Evolutionary conservation across 1,284 basidiomycete species (phyloP).

Genomic region (Volvariella surrecta): DNA sequence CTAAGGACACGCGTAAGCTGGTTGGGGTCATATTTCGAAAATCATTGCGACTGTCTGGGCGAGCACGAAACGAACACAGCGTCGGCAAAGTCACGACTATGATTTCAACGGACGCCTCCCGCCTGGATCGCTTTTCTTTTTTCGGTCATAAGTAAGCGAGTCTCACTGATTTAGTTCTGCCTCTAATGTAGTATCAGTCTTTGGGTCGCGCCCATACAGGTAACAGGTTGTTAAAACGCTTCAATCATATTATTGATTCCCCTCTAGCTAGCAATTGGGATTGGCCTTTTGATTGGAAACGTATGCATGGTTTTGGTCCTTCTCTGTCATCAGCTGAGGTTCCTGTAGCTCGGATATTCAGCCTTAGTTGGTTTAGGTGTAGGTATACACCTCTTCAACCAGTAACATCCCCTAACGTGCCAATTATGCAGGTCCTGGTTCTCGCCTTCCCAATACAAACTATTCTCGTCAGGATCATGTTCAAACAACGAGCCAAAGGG

Average conservation of each 20-base stretch:
- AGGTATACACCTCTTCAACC: conserved; percentile 16
- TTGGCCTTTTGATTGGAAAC: conserved; percentile 56
- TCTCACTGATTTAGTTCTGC: conserved; percentile 1
- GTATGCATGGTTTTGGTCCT: conserved; percentile 22
- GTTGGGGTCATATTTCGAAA: conserved; percentile 50
- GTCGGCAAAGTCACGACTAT: conserved; percentile 67
- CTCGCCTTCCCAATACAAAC: conserved; percentile 58
- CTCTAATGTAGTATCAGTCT: conserved; percentile 23
- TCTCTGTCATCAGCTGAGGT: conserved; percentile 11
- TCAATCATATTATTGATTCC: conserved; percentile 8
- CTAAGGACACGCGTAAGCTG: background rate
- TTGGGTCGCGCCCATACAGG: conserved; percentile 51
- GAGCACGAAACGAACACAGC: conserved; percentile 49
- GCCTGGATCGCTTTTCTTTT: conserved; percentile 38
- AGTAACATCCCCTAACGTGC: background rate
- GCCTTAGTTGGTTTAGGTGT: conserved; percentile 67
- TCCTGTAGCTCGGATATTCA: conserved; percentile 51
- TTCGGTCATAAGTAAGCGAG: conserved; percentile 42
- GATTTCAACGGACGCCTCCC: conserved; percentile 53
- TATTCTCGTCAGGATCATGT: conserved; percentile 56
- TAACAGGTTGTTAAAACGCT: conserved; percentile 10
- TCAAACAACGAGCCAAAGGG: conserved; percentile 53
- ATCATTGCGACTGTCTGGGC: conserved; percentile 59
- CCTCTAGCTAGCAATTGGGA: conserved; percentile 45
- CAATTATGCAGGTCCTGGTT: conserved; percentile 33